Base-by-base conservation (phyloP, 495 filamentous ascomycete species). In the Glarea lozoyensis region DNA sequence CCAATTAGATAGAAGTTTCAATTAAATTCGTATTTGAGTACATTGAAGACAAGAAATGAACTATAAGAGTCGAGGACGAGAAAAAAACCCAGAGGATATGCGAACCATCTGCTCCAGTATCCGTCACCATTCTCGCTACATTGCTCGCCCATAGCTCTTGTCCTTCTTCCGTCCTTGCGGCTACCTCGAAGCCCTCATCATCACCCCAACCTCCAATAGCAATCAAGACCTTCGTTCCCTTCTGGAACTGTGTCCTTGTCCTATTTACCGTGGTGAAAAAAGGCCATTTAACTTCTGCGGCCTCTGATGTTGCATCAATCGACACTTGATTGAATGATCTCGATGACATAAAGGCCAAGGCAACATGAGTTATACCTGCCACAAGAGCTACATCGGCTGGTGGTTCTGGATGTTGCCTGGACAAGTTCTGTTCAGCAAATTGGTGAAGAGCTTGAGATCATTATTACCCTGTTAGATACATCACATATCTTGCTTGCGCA, bases 171-270 rank as follows among this genome's bases (percentile, higher is more conserved):
- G 69, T 74, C 31, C 65, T 67, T 1, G 78, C 79, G 5, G 69
- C 81, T 1, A 54, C 56, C 0, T 70, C 66, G 58, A 86, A 86
- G 6, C 79, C 82, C 19, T 56, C 48, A 0, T 70, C 75, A 48
- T 87, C 79, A 4, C 81, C 82, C 81, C 82, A 88, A 34, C 82
- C 82, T 5, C 82, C 82, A 42, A 87, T 77, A 24, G 82, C 80
- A 24, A 86, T 64, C 70, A 84, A 70, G 12, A 86, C 54, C 52
- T 78, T 76, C 21, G 82, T 82, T 2, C 67, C 66, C 0, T 69
- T 53, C 1, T 65, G 45, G 50, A 86, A 86, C 34, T 75, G 70
- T 37, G 67, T 60, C 20, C 81, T 75, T 40, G 73, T 68, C 6
- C 64, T 67, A 0, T 67, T 57, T 4, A 83, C 69, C 1, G 72